Conservation (phyloP, 129 eudicot species). For the Ambrosia artemisiifolia region DNA sequence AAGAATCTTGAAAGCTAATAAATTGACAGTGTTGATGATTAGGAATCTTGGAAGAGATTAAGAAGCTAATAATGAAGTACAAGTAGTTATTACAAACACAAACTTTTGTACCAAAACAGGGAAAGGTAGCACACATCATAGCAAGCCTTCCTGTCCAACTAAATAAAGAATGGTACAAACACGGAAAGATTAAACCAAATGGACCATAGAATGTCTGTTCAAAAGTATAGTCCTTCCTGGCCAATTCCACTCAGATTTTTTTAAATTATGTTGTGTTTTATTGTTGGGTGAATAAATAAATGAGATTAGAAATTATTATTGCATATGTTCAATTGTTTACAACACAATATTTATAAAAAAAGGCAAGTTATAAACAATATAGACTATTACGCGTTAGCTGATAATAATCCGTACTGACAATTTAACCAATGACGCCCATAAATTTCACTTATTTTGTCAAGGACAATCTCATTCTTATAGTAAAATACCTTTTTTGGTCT, state of each 20-base stretch:
- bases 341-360: too few relatives aligned
- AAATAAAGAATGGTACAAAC: conserved; percentile 10
- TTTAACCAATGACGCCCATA: too few relatives aligned
- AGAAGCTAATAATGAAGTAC: conserved; percentile 19
- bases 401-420: too few relatives aligned
- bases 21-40: conserved; percentile 21
- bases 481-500: too few relatives aligned
- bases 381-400: too few relatives aligned
- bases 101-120: conserved; percentile 10
- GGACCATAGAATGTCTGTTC: conserved; percentile 16
- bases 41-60: conserved; percentile 28
- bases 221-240: conserved; percentile 1
- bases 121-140: conserved; percentile 20
- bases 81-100: conserved; percentile 23
- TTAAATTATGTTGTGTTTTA: neutral
- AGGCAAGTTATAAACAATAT: too few relatives aligned
- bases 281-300: conserved; percentile 1
- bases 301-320: neutral
- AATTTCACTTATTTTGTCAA: too few relatives aligned
- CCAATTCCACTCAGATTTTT: neutral
- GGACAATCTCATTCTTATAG: too few relatives aligned
- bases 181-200: conserved; percentile 9
- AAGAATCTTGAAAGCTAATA: too few relatives aligned
- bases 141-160: conserved; percentile 28
- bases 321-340: too few relatives aligned